phyloP scores from a whole-genome alignment of 1,284 basidiomycete species.

The Xerocomus alliaceus region DNA sequence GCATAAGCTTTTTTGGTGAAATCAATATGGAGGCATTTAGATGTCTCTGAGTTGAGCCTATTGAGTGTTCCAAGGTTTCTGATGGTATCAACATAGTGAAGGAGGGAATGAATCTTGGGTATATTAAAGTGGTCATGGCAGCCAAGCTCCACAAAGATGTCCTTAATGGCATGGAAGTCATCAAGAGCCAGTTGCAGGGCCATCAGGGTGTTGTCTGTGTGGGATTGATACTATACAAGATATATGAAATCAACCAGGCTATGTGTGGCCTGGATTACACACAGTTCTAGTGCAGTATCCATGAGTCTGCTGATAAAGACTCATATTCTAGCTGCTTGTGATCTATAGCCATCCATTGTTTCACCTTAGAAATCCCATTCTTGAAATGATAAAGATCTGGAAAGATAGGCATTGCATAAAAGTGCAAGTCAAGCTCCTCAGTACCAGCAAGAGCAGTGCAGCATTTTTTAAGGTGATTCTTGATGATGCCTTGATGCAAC shows the following conservation, averaged over 20 bases:
- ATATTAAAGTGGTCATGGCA: constrained; percentile 9
- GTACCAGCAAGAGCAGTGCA: background rate
- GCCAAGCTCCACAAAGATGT: background rate
- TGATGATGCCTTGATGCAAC: background rate
- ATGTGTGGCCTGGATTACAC: background rate
- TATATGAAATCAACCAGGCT: background rate
- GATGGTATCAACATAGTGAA: constrained; percentile 16
- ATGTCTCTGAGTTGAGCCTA: constrained; percentile 17
- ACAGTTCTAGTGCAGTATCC: background rate
- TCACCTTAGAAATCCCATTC: background rate
- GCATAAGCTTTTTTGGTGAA: constrained; percentile 11
- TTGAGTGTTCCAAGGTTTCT: constrained; percentile 1
- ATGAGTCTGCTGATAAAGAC: background rate
- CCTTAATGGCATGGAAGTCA: background rate
- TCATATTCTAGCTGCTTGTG: background rate
- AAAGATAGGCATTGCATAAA: background rate
- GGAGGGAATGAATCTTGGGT: constrained; percentile 31
- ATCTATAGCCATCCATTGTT: background rate
- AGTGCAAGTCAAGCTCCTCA: background rate
- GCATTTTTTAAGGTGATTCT: background rate
- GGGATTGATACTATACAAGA: background rate
- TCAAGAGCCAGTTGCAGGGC: background rate
- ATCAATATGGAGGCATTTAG: constrained; percentile 22
- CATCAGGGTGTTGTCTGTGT: background rate
- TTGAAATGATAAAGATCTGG: background rate